These are phyloP conservation scores for Lasiosphaeriaceae sp. DNA, from an alignment of 495 filamentous ascomycete species.

Conservation along the genomic window DNA sequence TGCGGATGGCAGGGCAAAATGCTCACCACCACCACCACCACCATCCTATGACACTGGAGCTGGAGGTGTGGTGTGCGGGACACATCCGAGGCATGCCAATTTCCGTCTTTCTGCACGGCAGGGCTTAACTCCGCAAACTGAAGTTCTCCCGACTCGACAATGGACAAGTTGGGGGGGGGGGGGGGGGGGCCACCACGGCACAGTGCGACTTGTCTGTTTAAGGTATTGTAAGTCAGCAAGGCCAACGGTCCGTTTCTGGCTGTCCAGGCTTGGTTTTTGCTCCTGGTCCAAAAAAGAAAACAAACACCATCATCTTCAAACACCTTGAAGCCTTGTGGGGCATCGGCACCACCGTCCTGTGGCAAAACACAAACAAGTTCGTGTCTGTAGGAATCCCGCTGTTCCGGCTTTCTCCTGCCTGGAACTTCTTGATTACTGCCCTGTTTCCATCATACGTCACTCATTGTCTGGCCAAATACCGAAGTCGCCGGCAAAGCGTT, in stretches of 20 bases:
- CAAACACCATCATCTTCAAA: background rate
- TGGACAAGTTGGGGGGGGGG: too few relatives aligned
- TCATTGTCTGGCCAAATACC: too few relatives aligned
- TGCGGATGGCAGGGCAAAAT: background rate
- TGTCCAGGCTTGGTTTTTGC: background rate
- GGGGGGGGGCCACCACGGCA: too few relatives aligned
- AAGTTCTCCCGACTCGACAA: too few relatives aligned
- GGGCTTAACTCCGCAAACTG: background rate
- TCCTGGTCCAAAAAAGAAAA: background rate
- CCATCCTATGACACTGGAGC: background rate
- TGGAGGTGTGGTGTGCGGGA: background rate
- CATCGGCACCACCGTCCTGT: background rate
- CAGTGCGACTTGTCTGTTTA: too few relatives aligned
- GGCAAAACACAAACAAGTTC: background rate
- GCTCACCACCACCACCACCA: background rate
- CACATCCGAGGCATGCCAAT: background rate
- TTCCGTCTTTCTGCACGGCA: constrained; percentile 1
- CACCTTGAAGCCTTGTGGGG: background rate
- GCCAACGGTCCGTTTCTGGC: background rate
- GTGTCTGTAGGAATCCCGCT: background rate
- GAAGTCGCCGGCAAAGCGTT: too few relatives aligned
- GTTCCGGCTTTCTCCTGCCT: too few relatives aligned
- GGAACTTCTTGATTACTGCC: too few relatives aligned
- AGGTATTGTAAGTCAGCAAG: too few relatives aligned
- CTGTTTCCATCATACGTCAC: too few relatives aligned